Percentiles rank a stretch among this genome's conserved stretches.
Evolutionary conservation across 176 grass and related monocot genomes (phyloP).

Genomic region (Cocos nucifera): DNA sequence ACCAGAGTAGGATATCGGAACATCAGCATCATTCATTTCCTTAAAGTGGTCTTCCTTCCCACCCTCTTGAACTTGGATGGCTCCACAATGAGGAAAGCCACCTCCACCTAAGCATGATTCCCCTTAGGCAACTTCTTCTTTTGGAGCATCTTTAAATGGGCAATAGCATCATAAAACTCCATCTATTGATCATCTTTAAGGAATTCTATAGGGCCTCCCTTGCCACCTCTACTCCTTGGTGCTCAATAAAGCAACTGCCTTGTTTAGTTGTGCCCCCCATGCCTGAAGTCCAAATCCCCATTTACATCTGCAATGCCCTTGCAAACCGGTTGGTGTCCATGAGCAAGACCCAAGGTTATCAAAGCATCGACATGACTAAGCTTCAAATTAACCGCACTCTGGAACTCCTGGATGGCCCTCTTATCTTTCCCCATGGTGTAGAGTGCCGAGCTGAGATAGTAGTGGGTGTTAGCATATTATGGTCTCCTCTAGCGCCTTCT

Average conservation of each 20-base stretch:
- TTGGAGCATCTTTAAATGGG: slow-evolving; percentile 83
- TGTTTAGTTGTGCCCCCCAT: slow-evolving; percentile 89
- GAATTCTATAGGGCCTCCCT: slow-evolving; percentile 91
- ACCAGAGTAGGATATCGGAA: too few relatives aligned
- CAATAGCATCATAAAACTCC: slow-evolving; percentile 94
- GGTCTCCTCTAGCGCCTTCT: slow-evolving; percentile 79
- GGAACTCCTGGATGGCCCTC: slow-evolving; percentile 73
- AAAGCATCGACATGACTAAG: slow-evolving; percentile 82
- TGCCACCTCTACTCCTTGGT: slow-evolving; percentile 75
- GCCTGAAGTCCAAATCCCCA: slow-evolving; percentile 61
- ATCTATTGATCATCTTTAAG: slow-evolving; percentile 91
- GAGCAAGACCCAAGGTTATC: slow-evolving; percentile 82
- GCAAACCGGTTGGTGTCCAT: slow-evolving; percentile 67
- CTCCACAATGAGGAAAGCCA: slow-evolving; percentile 61
- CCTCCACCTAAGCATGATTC: slow-evolving; percentile 16
- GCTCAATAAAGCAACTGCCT: slow-evolving; percentile 76
- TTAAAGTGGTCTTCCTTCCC: slow-evolving; percentile 54
- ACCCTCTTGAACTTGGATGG: slow-evolving; percentile 87
- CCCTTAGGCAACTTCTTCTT: slow-evolving; percentile 42
- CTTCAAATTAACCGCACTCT: slow-evolving; percentile 93
- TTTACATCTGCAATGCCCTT: slow-evolving; percentile 74
- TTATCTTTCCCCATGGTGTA: slow-evolving; percentile 80
- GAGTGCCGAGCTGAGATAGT: slow-evolving; percentile 75
- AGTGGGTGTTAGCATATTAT: slow-evolving; percentile 86
- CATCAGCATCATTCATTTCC: too few relatives aligned